Base-by-base conservation (phyloP, 768 basidiomycete genomes). In the Tricholoma furcatifolium region DNA sequence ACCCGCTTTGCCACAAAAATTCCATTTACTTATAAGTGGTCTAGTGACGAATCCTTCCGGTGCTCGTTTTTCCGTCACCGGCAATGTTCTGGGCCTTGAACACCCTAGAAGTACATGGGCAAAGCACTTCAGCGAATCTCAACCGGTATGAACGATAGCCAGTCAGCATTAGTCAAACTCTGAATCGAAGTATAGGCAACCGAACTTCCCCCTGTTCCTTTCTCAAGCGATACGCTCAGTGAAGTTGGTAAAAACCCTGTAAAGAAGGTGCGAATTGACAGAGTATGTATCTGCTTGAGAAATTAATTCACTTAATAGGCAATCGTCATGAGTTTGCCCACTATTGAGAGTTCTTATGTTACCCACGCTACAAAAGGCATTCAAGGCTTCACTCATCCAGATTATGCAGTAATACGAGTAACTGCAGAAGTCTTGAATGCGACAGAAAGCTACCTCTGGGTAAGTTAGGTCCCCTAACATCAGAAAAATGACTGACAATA, bases 361-460 rank as follows among this genome's bases (percentile, higher is more conserved):
- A 81, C 75, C 9, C 87, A 93, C 64, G 85, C 83, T 7, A 80
- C 90, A 0, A 91, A 87, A 65, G 85, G 87, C 24, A 85, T 94
- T 35, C 75, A 78, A 64, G 90, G 92, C 21, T 94, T 88, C 66
- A 70, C 83, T 50, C 87, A 96, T 64, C 83, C 86, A 6, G 92
- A 95, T 55, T 86, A 86, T 61, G 87, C 96, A 2, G 87, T 87
- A n/a, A 70, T 96, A 23, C 80, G 86, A 18, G 80, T 98, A n/a
- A 85, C 94, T 4, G 70, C 85, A 2, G 90, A 95, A 59, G 83
- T 93, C 14, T 74, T 99, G 46, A 97, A 97, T 60, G 95, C 93
- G 11, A 85, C 92, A 9, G 97, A 98, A 73, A 90, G 92, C 58
- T 97, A 87, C 66, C 82, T 98, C 51, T 98, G 96, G 96, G 91